Conservation (phyloP, 2,329 filamentous ascomycete species). For the Colletotrichum simmondsii region DNA sequence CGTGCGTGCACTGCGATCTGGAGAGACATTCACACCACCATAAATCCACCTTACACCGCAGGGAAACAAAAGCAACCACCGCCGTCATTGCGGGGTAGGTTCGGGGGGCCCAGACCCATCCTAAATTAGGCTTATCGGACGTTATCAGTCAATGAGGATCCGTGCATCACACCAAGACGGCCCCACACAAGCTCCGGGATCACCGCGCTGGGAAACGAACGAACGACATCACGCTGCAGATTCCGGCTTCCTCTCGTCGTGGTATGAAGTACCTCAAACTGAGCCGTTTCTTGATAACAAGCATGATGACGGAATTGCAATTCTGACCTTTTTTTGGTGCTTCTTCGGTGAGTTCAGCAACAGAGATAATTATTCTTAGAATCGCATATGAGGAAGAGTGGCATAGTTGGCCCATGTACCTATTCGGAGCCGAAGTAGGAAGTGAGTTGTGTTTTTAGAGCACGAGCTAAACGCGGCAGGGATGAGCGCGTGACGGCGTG, state of each 20-base stretch:
- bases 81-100: constrained; percentile 34
- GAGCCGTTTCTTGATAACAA: too few relatives aligned
- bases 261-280: too few relatives aligned
- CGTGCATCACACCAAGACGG: neutral
- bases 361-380: too few relatives aligned
- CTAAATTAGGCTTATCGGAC: constrained; percentile 11
- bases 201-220: neutral
- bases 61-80: neutral
- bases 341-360: too few relatives aligned
- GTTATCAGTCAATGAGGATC: neutral
- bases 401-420: neutral
- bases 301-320: too few relatives aligned
- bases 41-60: too few relatives aligned
- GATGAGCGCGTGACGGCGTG: neutral
- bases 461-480: neutral
- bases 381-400: too few relatives aligned
- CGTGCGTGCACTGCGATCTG: too few relatives aligned
- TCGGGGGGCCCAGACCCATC: neutral
- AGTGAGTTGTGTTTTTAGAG: neutral
- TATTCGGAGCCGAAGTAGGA: neutral
- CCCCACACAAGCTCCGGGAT: constrained; percentile 25
- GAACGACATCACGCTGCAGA: neutral
- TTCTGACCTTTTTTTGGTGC: too few relatives aligned
- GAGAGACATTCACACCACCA: neutral
- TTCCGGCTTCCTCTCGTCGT: too few relatives aligned